Conservation (phyloP, 2,329 filamentous ascomycete species). For the Clonostachys rhizophaga region DNA sequence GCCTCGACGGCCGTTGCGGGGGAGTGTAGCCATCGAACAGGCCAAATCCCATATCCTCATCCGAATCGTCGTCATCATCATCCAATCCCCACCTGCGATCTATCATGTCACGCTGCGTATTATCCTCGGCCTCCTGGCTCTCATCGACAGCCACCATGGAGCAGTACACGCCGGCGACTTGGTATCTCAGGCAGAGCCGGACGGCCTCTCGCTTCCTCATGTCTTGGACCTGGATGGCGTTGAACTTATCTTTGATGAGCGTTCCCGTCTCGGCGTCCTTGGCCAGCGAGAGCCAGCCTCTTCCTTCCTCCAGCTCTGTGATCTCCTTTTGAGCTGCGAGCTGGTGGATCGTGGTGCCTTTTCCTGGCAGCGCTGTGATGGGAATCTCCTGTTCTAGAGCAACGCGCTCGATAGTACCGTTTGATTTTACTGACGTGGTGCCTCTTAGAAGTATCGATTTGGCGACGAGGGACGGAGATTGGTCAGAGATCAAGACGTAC, state of each 20-base stretch:
- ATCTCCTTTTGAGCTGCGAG: constrained; percentile 65
- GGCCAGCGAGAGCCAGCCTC: constrained; percentile 58
- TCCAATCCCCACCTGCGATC: neutral
- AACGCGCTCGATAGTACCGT: constrained; percentile 28
- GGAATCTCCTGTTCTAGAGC: constrained; percentile 62
- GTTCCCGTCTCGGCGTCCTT: constrained; percentile 35
- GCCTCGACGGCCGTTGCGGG: too few species aligned
- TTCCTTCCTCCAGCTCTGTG: constrained; percentile 64
- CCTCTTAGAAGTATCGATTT: constrained; percentile 52
- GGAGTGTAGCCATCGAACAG: too few species aligned
- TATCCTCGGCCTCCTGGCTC: too few species aligned
- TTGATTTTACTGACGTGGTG: constrained; percentile 27
- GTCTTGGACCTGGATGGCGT: constrained; percentile 46
- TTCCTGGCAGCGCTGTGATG: constrained; percentile 39
- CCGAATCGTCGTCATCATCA: too few species aligned
- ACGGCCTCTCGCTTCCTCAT: constrained; percentile 64
- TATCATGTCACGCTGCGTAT: too few species aligned
- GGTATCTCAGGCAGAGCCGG: constrained; percentile 58
- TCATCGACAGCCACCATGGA: constrained; percentile 65
- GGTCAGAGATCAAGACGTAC: constrained; percentile 59
- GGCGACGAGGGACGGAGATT: constrained; percentile 17
- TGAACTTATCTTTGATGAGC: constrained; percentile 38
- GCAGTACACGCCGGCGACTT: constrained; percentile 65
- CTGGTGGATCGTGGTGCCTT: constrained; percentile 59
- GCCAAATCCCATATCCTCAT: too few species aligned